Evolutionary conservation across 148 eudicot genomes (phyloP).

Genomic region (Salicornia ramosissima): DNA sequence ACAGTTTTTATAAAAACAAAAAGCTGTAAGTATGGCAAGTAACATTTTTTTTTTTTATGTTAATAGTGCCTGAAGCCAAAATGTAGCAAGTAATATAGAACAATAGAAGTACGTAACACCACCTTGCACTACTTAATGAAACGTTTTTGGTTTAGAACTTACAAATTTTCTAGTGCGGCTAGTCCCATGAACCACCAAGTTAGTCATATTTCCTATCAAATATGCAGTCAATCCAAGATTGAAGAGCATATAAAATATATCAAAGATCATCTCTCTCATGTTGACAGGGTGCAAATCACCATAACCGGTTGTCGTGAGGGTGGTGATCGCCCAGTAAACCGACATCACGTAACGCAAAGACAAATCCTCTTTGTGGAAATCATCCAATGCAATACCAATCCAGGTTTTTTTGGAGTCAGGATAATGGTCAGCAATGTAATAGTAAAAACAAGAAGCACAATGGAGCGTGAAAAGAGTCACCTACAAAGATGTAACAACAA

Average conservation of each 20-base stretch:
- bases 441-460: conserved; percentile 63
- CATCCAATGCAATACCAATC: conserved; percentile 36
- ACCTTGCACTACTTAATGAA: not conserved
- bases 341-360: conserved; percentile 52
- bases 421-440: conserved; percentile 46
- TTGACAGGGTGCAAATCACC: conserved; percentile 85
- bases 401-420: conserved; percentile 50
- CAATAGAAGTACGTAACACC: too few species aligned
- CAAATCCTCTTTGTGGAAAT: conserved; percentile 32
- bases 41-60: too few species aligned
- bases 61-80: too few species aligned
- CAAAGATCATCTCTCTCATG: conserved; percentile 61
- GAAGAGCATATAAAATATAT: conserved; percentile 66
- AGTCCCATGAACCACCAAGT: conserved; percentile 75
- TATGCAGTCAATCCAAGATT: conserved; percentile 75
- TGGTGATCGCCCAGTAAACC: conserved; percentile 81
- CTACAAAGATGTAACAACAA: conserved; percentile 30
- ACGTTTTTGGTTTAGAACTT: conserved; percentile 27
- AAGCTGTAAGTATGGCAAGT: too few species aligned
- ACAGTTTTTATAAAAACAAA: too few species aligned
- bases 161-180: conserved; percentile 71
- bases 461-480: conserved; percentile 80
- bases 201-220: conserved; percentile 93
- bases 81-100: too few species aligned
- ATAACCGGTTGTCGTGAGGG: conserved; percentile 73